Evolutionary conservation across 2,329 filamentous ascomycete genomes (phyloP), one percentile per base, ranked within the genome.

Genomic region (Penicillium brevicompactum): DNA sequence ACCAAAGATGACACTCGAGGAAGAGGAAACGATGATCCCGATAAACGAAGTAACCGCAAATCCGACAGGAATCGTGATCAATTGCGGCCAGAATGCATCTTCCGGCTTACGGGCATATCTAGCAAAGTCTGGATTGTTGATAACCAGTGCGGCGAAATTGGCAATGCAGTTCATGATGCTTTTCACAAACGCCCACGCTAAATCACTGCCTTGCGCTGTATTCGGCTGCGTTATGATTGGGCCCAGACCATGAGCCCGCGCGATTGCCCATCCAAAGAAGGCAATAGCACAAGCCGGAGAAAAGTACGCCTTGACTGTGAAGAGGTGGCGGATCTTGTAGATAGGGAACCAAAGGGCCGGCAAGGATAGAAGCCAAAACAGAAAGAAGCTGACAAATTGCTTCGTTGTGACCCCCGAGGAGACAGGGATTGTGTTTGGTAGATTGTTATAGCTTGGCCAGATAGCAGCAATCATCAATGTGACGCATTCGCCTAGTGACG

Each of bases 201-300:
- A 81, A 34, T 75, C 68, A 42, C 73, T 74, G 2, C 81, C 81
- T 2, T 70, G 65, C 4, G 80, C 68, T 0, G 73, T 78, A 6
- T 75, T 66, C 13, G 74, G 74, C 46, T 78, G 75, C 21, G 72
- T 63, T 58, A 77, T 79, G 57, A 82, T 74, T 2, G 68, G 72
- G 8, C 80, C 75, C 5, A 58, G 61, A 31, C 81, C 80, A 10
- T 82, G 80, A 37, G 82, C 81, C n/a, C 74, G 70, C 80, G 84
- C 87, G 45, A 83, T 81, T 65, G 86, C 77, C 32, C 82, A 83
- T 2, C 78, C 83, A 46, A 87, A 75, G 52, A 82, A 83, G 1
- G 81, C 79, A 14, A 82, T 56, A n/a, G 53, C 51, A 55, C 53
- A 61, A 32, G 56, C 48, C 68, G 8, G 82, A 81, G 13, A 84